Conservation (phyloP, 2,329 filamentous ascomycete species). For the Daldinia sp. region DNA sequence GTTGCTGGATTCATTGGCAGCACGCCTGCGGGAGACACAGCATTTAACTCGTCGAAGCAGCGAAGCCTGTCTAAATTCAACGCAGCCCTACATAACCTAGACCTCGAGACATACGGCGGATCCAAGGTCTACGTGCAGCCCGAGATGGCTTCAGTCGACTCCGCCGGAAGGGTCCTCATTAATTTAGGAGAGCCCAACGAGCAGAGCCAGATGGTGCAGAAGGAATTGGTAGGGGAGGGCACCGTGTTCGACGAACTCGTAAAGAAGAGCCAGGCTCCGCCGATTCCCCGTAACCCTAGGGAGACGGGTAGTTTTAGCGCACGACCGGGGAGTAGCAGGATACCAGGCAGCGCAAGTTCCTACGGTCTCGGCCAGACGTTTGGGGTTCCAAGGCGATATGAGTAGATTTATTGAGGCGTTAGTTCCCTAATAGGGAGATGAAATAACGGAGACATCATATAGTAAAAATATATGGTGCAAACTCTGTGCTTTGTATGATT, state of each 20-base stretch:
- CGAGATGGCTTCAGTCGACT: constrained; percentile 59
- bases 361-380: constrained; percentile 49
- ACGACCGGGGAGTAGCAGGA: constrained; percentile 1
- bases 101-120: constrained; percentile 60
- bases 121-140: constrained; percentile 63
- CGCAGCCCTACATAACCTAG: constrained; percentile 53
- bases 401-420: neutral
- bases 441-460: constrained; percentile 4
- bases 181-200: constrained; percentile 51
- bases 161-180: constrained; percentile 59
- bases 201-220: constrained; percentile 54
- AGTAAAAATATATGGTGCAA: constrained; percentile 13
- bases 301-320: neutral
- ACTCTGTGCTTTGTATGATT: constrained; percentile 20
- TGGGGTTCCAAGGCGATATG: neutral
- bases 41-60: constrained; percentile 47
- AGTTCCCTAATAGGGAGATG: neutral
- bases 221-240: constrained; percentile 54
- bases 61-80: constrained; percentile 17
- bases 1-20: constrained; percentile 63
- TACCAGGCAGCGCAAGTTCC: constrained; percentile 49
- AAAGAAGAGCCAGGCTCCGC: constrained; percentile 9
- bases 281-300: constrained; percentile 13
- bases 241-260: constrained; percentile 46
- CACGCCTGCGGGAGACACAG: constrained; percentile 52